These are phyloP conservation scores for Neurospora sp. DNA, from an alignment of 495 filamentous ascomycete species.

Conservation along the genomic window DNA sequence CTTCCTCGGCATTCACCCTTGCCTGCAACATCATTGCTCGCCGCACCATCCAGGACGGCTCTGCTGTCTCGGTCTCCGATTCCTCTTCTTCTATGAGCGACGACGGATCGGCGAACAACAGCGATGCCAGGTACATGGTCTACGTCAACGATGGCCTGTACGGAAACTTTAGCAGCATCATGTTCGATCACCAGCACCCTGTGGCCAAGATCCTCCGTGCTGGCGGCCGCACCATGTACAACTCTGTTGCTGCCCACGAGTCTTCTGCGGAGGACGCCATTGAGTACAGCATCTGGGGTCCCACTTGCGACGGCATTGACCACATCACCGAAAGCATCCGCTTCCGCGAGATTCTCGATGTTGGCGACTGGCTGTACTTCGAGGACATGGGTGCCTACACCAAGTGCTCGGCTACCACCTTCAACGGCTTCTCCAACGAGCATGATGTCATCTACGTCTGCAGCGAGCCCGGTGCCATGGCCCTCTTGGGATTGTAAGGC, in stretches of 20 bases:
- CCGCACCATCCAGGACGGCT: constrained; percentile 55
- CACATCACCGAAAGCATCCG: constrained; percentile 69
- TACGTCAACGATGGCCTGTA: constrained; percentile 97
- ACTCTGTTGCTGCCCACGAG: constrained; percentile 28
- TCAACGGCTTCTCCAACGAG: constrained; percentile 95
- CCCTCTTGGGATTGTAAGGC: constrained; percentile 45
- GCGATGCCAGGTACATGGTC: constrained; percentile 73
- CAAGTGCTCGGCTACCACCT: constrained; percentile 89
- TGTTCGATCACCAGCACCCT: constrained; percentile 96
- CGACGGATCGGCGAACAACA: constrained; percentile 27
- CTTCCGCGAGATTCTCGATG: constrained; percentile 64
- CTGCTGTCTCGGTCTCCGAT: constrained; percentile 24
- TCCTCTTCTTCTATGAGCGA: constrained; percentile 8
- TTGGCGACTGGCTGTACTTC: constrained; percentile 97
- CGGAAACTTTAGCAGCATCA: constrained; percentile 96
- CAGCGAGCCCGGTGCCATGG: constrained; percentile 78
- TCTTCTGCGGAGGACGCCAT: constrained; percentile 26
- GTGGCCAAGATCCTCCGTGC: constrained; percentile 68
- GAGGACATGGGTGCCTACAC: constrained; percentile 99
- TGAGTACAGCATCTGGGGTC: constrained; percentile 94
- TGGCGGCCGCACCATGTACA: constrained; percentile 41
- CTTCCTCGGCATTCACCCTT: constrained; percentile 82
- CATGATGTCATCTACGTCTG: constrained; percentile 91
- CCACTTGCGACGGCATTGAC: constrained; percentile 96
- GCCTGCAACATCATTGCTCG: constrained; percentile 94